These are phyloP conservation scores for Xylaria longipes DNA, from an alignment of 495 filamentous ascomycete genomes.

Conservation along the genomic window DNA sequence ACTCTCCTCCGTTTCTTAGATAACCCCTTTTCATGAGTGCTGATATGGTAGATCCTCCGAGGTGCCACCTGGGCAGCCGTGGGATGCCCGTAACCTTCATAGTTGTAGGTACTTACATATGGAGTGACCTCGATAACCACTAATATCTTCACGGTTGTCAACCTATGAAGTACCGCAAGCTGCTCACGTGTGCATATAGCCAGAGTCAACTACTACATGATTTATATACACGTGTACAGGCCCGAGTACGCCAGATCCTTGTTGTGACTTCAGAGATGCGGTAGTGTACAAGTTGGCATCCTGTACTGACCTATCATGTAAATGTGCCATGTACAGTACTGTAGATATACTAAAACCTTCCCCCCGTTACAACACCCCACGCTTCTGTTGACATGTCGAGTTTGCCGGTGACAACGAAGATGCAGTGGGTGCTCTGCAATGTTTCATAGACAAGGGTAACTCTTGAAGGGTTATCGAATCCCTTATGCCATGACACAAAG, in stretches of 20 bases:
- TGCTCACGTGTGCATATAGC: neutral
- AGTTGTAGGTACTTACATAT: neutral
- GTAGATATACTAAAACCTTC: neutral
- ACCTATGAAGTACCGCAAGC: neutral
- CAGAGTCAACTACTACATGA: neutral
- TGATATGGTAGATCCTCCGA: neutral
- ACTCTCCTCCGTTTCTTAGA: conserved; percentile 19
- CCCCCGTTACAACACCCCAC: neutral
- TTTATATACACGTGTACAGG: neutral
- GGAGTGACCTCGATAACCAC: neutral
- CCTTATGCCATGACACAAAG: neutral
- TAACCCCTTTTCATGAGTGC: conserved; percentile 2
- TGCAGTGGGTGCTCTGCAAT: neutral
- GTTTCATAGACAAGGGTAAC: conserved; percentile 5
- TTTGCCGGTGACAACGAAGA: neutral
- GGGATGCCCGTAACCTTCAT: neutral
- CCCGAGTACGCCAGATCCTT: neutral
- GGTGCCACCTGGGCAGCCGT: neutral
- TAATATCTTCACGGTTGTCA: neutral
- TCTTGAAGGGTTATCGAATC: neutral
- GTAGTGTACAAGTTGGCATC: neutral
- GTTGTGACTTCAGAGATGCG: neutral
- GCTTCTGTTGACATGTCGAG: neutral
- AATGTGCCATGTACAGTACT: neutral
- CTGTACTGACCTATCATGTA: neutral